Conservation (phyloP, 306 rosid species). For the Dalbergia cultrata region DNA sequence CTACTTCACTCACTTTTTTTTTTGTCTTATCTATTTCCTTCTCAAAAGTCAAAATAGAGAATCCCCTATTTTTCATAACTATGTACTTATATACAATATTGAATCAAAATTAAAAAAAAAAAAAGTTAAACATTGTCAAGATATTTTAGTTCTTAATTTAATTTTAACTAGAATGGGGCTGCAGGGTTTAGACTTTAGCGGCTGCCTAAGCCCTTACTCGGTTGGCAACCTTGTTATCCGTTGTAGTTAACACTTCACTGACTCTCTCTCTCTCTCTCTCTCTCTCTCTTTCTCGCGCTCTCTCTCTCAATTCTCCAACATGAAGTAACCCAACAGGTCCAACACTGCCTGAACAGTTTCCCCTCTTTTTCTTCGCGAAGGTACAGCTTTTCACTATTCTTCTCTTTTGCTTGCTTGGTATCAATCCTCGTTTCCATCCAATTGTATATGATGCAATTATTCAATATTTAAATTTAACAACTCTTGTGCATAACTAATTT, state of each 20-base stretch:
- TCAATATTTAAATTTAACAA: neutral
- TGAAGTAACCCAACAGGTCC: neutral
- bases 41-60: too few species aligned
- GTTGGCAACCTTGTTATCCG: neutral
- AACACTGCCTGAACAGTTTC: neutral
- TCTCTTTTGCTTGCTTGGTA: neutral
- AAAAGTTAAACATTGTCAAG: too few species aligned
- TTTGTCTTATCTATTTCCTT: too few species aligned
- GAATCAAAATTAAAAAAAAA: too few species aligned
- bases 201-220: too few species aligned
- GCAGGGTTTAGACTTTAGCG: too few species aligned
- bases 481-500: neutral
- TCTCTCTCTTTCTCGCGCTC: neutral
- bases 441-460: neutral
- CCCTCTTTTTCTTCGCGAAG: neutral
- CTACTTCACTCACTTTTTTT: too few species aligned
- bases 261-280: neutral
- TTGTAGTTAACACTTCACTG: neutral
- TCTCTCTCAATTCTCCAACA: neutral
- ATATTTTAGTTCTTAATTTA: too few species aligned
- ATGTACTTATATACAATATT: too few species aligned
- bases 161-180: too few species aligned
- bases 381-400: neutral
- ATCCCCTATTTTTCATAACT: too few species aligned
- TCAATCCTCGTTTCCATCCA: slow-evolving; percentile 25